Evolutionary conservation across 805 yeast species (phyloP), one percentile per base, ranked within the genome.

Genomic region (Barnettozyma populi): DNA sequence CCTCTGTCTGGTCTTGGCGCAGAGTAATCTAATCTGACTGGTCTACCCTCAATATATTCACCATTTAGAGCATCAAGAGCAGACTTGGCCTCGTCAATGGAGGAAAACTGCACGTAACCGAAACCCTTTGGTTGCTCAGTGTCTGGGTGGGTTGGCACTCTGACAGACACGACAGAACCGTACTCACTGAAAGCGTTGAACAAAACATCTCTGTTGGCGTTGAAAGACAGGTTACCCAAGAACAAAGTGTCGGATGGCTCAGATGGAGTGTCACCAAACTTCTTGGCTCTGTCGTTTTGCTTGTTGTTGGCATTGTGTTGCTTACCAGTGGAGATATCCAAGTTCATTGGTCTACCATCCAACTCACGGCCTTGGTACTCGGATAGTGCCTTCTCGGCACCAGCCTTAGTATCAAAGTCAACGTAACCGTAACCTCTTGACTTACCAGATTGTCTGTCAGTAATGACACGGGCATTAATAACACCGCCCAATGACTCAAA

Each of bases 121-220:
- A 94, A 94, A 59, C 99, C 99, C 81, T 94, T 94, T 70, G 96
- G 95, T 75, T 92, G 97, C 70, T 90, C 95, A 56, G 98, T 90
- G 70, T 92, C 98, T 64, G 97, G 97, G 74, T 94, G 95, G 39
- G 98, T 92, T 70, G 99, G 99, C 58, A 94, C 75, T 76, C 99
- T 85, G 60, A 90, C 90, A 53, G 95, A 87, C 47, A 89, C 72
- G 52, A 94, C 88, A 53, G 78, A 76, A 67, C 97, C 98, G 69
- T 78, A 77, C 64, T 78, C 79, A 58, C 84, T 80, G 64, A 94
- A 94, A 37, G 80, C 67, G 59, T 78, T 81, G 68, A 75, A 84
- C 58, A 94, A 74, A 52, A 72, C 72, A 68, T 90, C 96, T 72
- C 89, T 85, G 70, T 82, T 80, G 58, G 88, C 87, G 61, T 84